phyloP scores from a whole-genome alignment of 1,284 basidiomycete genomes.

The Heterobasidion parviporum region DNA sequence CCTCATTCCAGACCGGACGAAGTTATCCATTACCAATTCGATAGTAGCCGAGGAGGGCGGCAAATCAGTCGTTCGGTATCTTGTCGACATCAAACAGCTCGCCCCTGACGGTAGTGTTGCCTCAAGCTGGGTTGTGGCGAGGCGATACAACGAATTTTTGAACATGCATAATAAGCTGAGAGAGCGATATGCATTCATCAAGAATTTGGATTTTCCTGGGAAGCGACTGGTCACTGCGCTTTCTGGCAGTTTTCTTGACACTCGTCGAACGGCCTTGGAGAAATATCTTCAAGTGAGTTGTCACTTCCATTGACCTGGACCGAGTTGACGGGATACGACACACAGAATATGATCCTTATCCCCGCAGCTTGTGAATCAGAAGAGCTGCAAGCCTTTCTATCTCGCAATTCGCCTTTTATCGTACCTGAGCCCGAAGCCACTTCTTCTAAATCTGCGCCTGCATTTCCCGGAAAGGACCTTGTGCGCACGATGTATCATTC shows the following conservation, averaged over 20 bases:
- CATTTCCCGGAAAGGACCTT: constrained; percentile 63
- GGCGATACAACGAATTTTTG: constrained; percentile 93
- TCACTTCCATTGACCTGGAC: neutral
- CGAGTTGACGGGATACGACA: neutral
- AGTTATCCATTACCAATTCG: constrained; percentile 71
- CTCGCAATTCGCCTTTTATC: constrained; percentile 74
- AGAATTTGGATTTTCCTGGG: constrained; percentile 79
- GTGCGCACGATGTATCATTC: constrained; percentile 83
- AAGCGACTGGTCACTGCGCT: constrained; percentile 83
- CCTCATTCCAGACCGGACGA: constrained; percentile 73
- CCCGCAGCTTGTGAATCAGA: constrained; percentile 75
- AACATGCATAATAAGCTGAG: constrained; percentile 80
- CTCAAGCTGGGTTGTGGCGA: constrained; percentile 86
- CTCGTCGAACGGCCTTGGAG: constrained; percentile 72
- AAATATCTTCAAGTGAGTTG: constrained; percentile 77
- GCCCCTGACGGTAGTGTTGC: constrained; percentile 66
- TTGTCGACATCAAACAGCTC: constrained; percentile 87
- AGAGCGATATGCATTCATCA: constrained; percentile 62
- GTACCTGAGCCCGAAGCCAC: constrained; percentile 30
- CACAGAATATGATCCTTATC: constrained; percentile 65
- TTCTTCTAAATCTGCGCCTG: constrained; percentile 26
- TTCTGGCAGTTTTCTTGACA: constrained; percentile 80
- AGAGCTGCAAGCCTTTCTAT: constrained; percentile 82
- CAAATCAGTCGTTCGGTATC: constrained; percentile 85
- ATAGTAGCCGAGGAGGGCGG: constrained; percentile 75